Evolutionary conservation across 306 rosid genomes (phyloP).

Genomic region (Fragaria iinumae): DNA sequence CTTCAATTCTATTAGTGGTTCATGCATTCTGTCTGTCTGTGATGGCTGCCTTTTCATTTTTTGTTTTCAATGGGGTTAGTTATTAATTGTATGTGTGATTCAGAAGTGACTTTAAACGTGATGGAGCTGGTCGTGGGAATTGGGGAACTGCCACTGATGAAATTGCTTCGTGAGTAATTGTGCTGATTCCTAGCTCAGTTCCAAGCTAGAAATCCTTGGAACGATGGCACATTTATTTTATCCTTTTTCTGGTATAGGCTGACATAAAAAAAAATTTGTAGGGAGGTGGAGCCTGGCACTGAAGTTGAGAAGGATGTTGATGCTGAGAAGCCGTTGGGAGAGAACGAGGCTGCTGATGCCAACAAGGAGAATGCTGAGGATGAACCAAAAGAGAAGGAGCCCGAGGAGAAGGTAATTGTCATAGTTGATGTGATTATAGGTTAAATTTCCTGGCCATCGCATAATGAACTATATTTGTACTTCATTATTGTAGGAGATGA

Average conservation of each 20-base stretch:
- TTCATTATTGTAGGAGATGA: slow-evolving; percentile 70
- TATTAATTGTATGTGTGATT: not conserved
- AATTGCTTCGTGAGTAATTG: slow-evolving; percentile 44
- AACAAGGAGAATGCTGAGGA: slow-evolving; percentile 65
- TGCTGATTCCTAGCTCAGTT: not conserved
- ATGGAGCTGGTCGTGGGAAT: slow-evolving; percentile 62
- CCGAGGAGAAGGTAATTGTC: slow-evolving; percentile 73
- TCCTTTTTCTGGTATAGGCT: not conserved
- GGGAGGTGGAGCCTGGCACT: slow-evolving; percentile 55
- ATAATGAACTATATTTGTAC: too few species aligned
- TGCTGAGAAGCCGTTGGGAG: slow-evolving; percentile 61
- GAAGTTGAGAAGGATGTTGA: slow-evolving; percentile 65
- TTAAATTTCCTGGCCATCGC: not conserved
- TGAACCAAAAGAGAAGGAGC: slow-evolving; percentile 74
- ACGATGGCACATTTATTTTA: not conserved
- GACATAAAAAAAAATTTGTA: not conserved
- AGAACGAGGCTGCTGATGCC: slow-evolving; percentile 51
- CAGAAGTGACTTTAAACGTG: slow-evolving; percentile 59
- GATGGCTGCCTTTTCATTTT: not conserved
- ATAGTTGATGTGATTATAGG: not conserved
- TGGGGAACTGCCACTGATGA: slow-evolving; percentile 60
- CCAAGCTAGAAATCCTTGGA: not conserved
- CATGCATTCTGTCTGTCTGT: not conserved
- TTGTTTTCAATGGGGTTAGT: not conserved
- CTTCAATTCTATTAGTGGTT: not conserved